A percentile compares a stretch with the other conserved stretches of the same genome.
Evolutionary conservation across 2,329 filamentous ascomycete genomes (phyloP).

Genomic region (Ustulina deusta): DNA sequence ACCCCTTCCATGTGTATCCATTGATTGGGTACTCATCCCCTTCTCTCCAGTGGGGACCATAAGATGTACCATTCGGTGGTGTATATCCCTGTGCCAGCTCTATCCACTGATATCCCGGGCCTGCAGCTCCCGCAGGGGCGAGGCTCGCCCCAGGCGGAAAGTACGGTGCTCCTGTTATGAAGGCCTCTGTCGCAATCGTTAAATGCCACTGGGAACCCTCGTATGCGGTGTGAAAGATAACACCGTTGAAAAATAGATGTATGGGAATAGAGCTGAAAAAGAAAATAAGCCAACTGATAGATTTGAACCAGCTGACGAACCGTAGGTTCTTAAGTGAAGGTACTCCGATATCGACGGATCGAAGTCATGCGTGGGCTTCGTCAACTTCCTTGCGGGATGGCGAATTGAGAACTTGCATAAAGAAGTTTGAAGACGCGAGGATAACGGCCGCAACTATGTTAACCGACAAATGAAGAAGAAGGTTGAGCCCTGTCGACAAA

Average conservation of each 20-base stretch:
- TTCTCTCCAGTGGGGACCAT: no score
- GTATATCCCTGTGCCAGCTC: no score
- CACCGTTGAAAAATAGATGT: slow-evolving; percentile 15
- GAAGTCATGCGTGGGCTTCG: slow-evolving; percentile 53
- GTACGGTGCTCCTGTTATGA: background rate
- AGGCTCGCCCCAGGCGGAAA: slow-evolving; percentile 24
- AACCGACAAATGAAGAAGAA: slow-evolving; percentile 9
- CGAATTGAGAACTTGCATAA: slow-evolving; percentile 56
- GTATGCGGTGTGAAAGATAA: slow-evolving; percentile 2
- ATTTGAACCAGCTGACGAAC: background rate
- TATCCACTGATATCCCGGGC: no score
- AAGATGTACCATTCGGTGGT: no score
- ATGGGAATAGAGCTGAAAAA: slow-evolving; percentile 10
- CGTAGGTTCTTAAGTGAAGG: slow-evolving; percentile 1
- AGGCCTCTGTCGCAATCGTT: slow-evolving; percentile 3
- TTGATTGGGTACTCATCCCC: no score
- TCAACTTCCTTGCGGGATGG: slow-evolving; percentile 63
- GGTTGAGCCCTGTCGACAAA: background rate
- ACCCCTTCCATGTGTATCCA: no score
- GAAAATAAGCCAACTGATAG: slow-evolving; percentile 3
- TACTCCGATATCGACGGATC: slow-evolving; percentile 13
- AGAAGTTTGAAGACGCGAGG: background rate
- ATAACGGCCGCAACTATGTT: background rate
- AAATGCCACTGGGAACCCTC: background rate
- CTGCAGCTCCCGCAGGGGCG: background rate